Conservation (phyloP, 2,329 filamentous ascomycete genomes). For the Cryoendolithus antarcticus region DNA sequence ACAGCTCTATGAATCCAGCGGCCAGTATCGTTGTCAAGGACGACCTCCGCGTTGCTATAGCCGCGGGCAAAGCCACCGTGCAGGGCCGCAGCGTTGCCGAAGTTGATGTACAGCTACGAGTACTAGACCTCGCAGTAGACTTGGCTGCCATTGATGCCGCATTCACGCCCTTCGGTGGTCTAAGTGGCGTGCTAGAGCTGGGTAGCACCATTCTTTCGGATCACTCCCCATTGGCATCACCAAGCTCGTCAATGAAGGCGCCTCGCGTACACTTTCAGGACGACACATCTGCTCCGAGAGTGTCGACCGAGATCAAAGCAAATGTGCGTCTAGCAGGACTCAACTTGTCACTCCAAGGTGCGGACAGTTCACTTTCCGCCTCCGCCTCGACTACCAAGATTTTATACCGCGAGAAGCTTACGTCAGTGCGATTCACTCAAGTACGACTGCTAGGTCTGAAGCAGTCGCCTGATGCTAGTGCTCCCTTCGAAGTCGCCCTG, state of each 20-base stretch:
- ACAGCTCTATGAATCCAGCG: conserved; percentile 1
- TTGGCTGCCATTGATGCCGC: conserved; percentile 65
- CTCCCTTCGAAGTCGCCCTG: conserved; percentile 45
- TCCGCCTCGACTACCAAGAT: conserved; percentile 53
- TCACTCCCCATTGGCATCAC: conserved; percentile 36
- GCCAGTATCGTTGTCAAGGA: conserved; percentile 2
- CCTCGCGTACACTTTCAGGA: conserved; percentile 47
- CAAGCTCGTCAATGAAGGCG: conserved; percentile 26
- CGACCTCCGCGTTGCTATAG: conserved; percentile 4
- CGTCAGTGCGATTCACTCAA: conserved; percentile 2
- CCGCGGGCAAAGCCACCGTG: conserved; percentile 10
- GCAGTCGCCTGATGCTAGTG: conserved; percentile 33
- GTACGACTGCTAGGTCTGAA: conserved; percentile 56
- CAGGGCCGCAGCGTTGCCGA: conserved; percentile 14
- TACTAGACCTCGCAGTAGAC: conserved; percentile 64
- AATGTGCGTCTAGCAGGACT: conserved; percentile 68
- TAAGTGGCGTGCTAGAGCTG: conserved; percentile 83
- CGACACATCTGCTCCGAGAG: conserved; percentile 17
- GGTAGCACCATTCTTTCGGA: conserved; percentile 72
- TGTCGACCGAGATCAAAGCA: conserved; percentile 43
- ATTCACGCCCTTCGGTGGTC: conserved; percentile 60
- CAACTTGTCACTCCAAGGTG: conserved; percentile 56
- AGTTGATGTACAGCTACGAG: conserved; percentile 60
- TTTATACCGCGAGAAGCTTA: conserved; percentile 48
- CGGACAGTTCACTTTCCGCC: conserved; percentile 39